Base-by-base conservation (phyloP, 495 filamentous ascomycete genomes). In the Tuber melanosporum region DNA sequence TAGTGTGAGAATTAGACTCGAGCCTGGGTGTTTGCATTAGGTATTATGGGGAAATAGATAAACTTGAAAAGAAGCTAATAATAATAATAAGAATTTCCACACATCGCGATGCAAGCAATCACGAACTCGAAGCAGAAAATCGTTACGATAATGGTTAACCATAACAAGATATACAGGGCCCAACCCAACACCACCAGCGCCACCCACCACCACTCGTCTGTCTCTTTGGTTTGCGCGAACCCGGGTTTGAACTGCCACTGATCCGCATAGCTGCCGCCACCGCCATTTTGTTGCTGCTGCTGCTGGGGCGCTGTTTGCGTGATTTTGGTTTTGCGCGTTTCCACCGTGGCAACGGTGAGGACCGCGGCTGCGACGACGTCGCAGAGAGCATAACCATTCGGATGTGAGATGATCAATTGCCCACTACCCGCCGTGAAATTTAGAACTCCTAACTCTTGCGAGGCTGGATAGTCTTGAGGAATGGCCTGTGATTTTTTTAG, bases 201-300 rank as follows among this genome's bases (percentile, higher is more conserved):
- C 52, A 62, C 52, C 52, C 52, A 62, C 52, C 52, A 62, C 52
- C 52, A 62, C 52, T 62, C 52, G 52, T 62, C 52, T 3, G 52
- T 62, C 52, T 62, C 52, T 62, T 62, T 26, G 3, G 52, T 62
- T 62, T 62, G 22, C 10, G 52, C 52, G 5, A 62, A 62, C 52
- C 2, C 52, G 9, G 52, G 52, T 5, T 62, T 62, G 52, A 62
- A 62, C 52, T 62, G 52, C 52, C 52, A 62, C n/a, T 62, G 52
- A 62, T 62, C 52, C 9, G 52, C 52, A 26, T 62, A 62, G 52
- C 52, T 62, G n/a, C 52, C 52, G 52, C n/a, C 3, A 3, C 8
- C 10, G 3, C 8, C 49, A 7, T 9, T 3, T 62, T 62, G 52
- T 62, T 62, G 52, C 22, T 62, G 52, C n/a, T 62, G 49, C 22